Percentiles rank a stretch among this genome's conserved stretches.
Evolutionary conservation across 2,329 filamentous ascomycete species (phyloP).

Genomic region (Cercospora sp.): DNA sequence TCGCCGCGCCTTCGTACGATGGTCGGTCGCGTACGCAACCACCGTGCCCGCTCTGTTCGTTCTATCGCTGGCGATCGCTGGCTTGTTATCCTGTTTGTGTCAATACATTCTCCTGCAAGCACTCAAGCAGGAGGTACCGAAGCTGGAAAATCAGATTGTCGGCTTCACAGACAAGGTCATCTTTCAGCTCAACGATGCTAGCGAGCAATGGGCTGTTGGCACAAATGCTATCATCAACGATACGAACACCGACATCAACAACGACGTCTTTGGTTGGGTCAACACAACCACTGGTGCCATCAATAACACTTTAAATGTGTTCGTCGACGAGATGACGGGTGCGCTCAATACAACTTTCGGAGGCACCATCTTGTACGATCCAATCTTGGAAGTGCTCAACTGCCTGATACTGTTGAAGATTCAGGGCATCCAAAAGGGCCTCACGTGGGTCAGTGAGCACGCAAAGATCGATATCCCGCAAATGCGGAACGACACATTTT

Average conservation of each 20-base stretch:
- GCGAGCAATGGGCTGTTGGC: constrained; percentile 71
- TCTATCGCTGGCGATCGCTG: constrained; percentile 76
- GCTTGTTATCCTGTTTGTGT: constrained; percentile 77
- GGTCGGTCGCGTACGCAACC: constrained; percentile 85
- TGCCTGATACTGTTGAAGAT: constrained; percentile 90
- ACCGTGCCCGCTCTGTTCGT: constrained; percentile 83
- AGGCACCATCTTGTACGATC: constrained; percentile 74
- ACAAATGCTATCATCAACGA: constrained; percentile 70
- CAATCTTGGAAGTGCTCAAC: constrained; percentile 75
- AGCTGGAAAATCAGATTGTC: constrained; percentile 71
- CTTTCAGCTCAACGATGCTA: constrained; percentile 68
- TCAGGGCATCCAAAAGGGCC: constrained; percentile 75
- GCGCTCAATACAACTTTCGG: constrained; percentile 78
- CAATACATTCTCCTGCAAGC: constrained; percentile 75
- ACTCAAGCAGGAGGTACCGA: constrained; percentile 74
- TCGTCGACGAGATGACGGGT: constrained; percentile 73
- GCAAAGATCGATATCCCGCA: constrained; percentile 79
- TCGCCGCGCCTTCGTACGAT: constrained; percentile 72
- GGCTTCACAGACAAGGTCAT: constrained; percentile 79
- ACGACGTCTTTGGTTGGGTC: constrained; percentile 83
- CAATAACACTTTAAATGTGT: constrained; percentile 80
- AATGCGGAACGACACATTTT: constrained; percentile 79
- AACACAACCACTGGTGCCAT: constrained; percentile 77
- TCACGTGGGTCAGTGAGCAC: constrained; percentile 92
- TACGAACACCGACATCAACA: constrained; percentile 72